Evolutionary conservation across 1,284 basidiomycete species (phyloP).

Genomic region (Marasmius tenuissimus): DNA sequence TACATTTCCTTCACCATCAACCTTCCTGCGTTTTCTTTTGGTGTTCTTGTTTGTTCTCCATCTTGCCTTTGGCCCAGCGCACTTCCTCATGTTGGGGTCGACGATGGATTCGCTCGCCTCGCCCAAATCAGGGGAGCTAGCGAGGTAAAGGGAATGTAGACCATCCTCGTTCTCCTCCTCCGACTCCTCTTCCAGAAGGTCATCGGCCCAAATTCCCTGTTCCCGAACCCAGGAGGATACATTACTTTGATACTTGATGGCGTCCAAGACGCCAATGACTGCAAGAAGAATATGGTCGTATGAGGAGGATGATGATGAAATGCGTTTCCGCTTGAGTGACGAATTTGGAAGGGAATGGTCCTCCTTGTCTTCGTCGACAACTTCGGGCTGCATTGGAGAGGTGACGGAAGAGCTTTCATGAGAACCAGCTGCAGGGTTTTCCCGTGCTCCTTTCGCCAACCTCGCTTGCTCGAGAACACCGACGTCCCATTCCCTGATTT

Average conservation of each 20-base stretch:
- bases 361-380: neutral
- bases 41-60: neutral
- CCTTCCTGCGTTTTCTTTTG: neutral
- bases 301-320: conserved; percentile 8
- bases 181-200: conserved; percentile 32
- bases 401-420: neutral
- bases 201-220: conserved; percentile 47
- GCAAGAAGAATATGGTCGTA: conserved; percentile 67
- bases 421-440: neutral
- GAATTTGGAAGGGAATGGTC: neutral
- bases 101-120: neutral
- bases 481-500: conserved; percentile 39
- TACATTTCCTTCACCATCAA: neutral
- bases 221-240: conserved; percentile 67
- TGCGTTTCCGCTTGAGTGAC: neutral
- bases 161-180: conserved; percentile 35
- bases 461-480: conserved; percentile 9
- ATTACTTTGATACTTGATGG: conserved; percentile 57
- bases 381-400: neutral
- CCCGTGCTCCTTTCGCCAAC: neutral
- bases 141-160: neutral
- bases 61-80: neutral
- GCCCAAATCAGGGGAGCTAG: neutral
- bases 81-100: neutral
- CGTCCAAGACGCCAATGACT: conserved; percentile 71